Base-by-base conservation (phyloP, 495 filamentous ascomycete genomes). In the Penicillium desertorum region DNA sequence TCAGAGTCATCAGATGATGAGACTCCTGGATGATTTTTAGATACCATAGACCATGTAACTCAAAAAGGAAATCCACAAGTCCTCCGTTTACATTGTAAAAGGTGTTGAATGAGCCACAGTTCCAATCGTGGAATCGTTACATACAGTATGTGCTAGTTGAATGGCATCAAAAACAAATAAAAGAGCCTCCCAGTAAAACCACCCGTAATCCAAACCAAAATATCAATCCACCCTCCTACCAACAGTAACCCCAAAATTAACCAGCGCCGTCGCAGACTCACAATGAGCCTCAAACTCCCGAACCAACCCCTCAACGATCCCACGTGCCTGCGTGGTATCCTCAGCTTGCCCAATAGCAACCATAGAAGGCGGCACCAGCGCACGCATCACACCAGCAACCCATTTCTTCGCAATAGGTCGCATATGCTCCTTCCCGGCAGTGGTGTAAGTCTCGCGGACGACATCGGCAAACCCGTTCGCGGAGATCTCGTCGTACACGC, bases 201-300 rank as follows among this genome's bases (percentile, higher is more conserved):
- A 30, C 14, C 25, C 22, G 4, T 27, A 42, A 52, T 20, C 11
- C 11, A 4, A 14, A 14, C 16, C 16, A 2, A 39, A 14, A 3
- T 4, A 39, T 59, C 41, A 59, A 42, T 47, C 45, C 30, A 41
- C 47, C 51, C 48, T 60, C 57, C 58, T 60, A 29, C 45, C 65
- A 44, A 65, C 57, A 48, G 59, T 56, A 51, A 65, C 62, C 19
- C 63, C 57, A 49, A 59, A 47, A 45, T 62, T 65, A 22, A 64
- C 55, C 58, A 63, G 32, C 20, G 62, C 59, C 23, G 58, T 20
- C 4, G 62, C 62, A 30, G 48, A 16, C 29, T 32, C 11, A 48
- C 47, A 64, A 48, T 64, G 44, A 43, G 27, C 39, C 23, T 60
- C 57, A 46, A 63, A 62, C 45, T 62, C 65, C 2, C 27, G 47